Evolutionary conservation across 169 alveolate genomes (phyloP).

Genomic region (Plasmodium falciparum): DNA sequence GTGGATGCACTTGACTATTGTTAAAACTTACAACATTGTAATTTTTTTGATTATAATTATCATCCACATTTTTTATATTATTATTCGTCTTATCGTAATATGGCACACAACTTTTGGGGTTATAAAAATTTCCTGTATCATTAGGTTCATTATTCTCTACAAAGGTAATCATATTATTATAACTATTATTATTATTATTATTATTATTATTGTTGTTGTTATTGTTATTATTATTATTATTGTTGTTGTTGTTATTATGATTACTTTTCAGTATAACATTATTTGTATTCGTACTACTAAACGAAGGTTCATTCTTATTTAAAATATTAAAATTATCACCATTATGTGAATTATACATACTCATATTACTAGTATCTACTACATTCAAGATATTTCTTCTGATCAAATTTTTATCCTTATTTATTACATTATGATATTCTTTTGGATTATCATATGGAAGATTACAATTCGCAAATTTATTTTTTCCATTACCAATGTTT

Average conservation of each 20-base stretch:
- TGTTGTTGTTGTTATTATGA: neutral
- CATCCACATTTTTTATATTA: neutral
- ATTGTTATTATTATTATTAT: neutral
- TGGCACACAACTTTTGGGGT: neutral
- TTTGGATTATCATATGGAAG: neutral
- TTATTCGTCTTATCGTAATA: neutral
- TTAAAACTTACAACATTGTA: no score
- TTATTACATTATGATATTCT: neutral
- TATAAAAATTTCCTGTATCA: neutral
- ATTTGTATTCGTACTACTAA: neutral
- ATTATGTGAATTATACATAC: no score
- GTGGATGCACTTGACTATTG: no score
- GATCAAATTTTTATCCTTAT: no score
- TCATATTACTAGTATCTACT: neutral
- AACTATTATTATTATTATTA: neutral
- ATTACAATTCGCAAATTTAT: neutral
- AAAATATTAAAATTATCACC: no score
- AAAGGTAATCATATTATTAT: neutral
- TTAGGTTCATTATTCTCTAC: no score
- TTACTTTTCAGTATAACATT: neutral
- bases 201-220: neutral
- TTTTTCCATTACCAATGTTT: constrained; percentile 1
- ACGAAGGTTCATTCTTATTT: neutral
- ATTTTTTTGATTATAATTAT: neutral
- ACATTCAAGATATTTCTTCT: neutral